Percentiles rank a stretch among this genome's conserved stretches.
Evolutionary conservation across 768 basidiomycete genomes (phyloP).

Genomic region (Podaxis carcinomalis): DNA sequence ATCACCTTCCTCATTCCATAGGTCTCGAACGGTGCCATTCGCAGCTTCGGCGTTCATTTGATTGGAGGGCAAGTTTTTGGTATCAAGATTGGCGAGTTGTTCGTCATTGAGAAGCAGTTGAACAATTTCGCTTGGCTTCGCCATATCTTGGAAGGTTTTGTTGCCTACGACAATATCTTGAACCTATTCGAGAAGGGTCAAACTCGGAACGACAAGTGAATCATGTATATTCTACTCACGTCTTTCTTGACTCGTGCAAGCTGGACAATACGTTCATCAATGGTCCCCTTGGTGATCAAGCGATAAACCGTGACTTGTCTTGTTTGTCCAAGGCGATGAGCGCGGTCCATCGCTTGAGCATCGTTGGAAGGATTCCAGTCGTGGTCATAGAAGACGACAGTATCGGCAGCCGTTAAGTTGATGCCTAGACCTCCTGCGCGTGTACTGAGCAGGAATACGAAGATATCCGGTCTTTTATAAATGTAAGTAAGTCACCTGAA

Average conservation of each 20-base stretch:
- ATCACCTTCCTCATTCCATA: conserved; percentile 87
- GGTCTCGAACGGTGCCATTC: conserved; percentile 48
- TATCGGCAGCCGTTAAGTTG: conserved; percentile 94
- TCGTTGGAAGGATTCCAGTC: conserved; percentile 98
- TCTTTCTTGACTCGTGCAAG: conserved; percentile 97
- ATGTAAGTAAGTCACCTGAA: conserved; percentile 4
- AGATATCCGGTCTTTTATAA: conserved; percentile 69
- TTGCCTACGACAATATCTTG: conserved; percentile 99
- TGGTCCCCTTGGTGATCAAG: conserved; percentile 88
- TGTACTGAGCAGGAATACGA: conserved; percentile 87
- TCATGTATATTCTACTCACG: conserved; percentile 36
- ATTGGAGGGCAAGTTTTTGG: conserved; percentile 23
- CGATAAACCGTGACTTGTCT: conserved; percentile 97
- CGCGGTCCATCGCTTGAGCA: conserved; percentile 97
- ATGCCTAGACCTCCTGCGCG: conserved; percentile 96
- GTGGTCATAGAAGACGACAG: conserved; percentile 92
- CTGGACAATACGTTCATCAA: conserved; percentile 96
- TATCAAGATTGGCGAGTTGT: conserved; percentile 73
- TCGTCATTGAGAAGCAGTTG: conserved; percentile 93
- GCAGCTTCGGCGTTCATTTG: conserved; percentile 25
- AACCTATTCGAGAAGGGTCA: conserved; percentile 47
- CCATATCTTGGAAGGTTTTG: conserved; percentile 89
- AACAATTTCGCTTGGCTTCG: conserved; percentile 95
- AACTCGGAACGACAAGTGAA: too few relatives aligned
- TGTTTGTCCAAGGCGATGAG: conserved; percentile 94